Evolutionary conservation across 345 rosid genomes (phyloP).

Genomic region (Aurinia saxatilis): DNA sequence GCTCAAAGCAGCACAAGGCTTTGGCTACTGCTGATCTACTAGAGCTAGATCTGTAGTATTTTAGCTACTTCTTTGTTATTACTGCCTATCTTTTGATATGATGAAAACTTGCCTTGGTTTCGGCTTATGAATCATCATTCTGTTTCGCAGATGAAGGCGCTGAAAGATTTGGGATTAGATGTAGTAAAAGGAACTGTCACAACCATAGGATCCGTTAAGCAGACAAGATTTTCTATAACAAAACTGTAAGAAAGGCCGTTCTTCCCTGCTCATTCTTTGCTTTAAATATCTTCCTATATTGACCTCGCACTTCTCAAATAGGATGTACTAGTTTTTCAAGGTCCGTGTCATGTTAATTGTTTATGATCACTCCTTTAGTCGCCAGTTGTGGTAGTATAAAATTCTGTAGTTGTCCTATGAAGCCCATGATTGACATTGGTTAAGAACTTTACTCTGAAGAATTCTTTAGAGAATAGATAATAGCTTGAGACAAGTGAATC

Average conservation of each 20-base stretch:
- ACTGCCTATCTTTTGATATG: not conserved
- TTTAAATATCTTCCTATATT: not conserved
- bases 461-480: not conserved
- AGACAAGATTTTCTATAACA: slow-evolving; percentile 67
- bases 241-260: slow-evolving; percentile 49
- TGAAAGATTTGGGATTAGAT: slow-evolving; percentile 85
- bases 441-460: not conserved
- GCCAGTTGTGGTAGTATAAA: not conserved
- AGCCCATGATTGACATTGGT: not conserved
- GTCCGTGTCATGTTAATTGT: not conserved
- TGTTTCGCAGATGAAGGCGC: slow-evolving; percentile 63
- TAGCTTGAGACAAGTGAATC: not conserved
- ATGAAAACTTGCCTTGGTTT: not conserved
- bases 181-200: slow-evolving; percentile 77
- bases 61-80: not conserved
- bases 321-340: not conserved
- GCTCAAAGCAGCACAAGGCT: not conserved
- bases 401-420: not conserved
- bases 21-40: not conserved
- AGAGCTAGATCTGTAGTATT: not conserved
- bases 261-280: not conserved
- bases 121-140: not conserved
- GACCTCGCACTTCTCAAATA: not conserved
- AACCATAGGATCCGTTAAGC: slow-evolving; percentile 72
- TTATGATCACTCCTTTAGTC: not conserved